Evolutionary conservation across 2,329 filamentous ascomycete genomes (phyloP).

Genomic region (Knoxdaviesia capensis): DNA sequence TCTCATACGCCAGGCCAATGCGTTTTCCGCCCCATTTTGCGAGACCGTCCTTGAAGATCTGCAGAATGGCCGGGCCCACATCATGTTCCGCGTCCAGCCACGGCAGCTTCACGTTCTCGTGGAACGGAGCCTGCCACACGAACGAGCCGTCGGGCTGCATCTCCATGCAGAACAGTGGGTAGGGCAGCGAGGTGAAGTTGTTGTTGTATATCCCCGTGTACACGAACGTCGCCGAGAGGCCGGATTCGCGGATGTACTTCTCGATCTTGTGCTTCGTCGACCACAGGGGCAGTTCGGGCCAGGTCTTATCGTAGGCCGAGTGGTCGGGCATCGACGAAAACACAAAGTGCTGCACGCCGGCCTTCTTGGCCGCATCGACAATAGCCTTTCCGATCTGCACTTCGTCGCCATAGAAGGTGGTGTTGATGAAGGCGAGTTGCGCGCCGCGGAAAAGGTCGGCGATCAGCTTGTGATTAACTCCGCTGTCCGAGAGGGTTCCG

Average conservation of each 20-base stretch:
- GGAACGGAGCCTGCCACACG: constrained; percentile 83
- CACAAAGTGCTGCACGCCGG: constrained; percentile 74
- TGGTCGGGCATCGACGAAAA: constrained; percentile 98
- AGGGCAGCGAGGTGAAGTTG: constrained; percentile 85
- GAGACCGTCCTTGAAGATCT: constrained; percentile 87
- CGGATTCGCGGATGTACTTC: constrained; percentile 68
- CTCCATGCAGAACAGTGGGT: constrained; percentile 92
- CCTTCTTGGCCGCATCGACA: constrained; percentile 72
- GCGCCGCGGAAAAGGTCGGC: constrained; percentile 62
- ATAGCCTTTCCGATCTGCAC: constrained; percentile 72
- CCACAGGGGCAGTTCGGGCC: constrained; percentile 81
- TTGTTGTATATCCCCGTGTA: constrained; percentile 98
- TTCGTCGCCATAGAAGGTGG: constrained; percentile 91
- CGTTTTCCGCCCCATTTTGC: constrained; percentile 61
- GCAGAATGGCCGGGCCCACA: constrained; percentile 74
- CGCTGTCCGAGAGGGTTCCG: constrained; percentile 39
- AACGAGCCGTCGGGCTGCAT: constrained; percentile 70
- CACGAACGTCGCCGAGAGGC: constrained; percentile 74
- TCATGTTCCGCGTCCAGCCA: constrained; percentile 97
- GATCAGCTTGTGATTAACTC: constrained; percentile 55
- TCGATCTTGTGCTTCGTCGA: constrained; percentile 82
- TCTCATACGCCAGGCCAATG: constrained; percentile 79
- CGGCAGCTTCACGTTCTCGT: constrained; percentile 70
- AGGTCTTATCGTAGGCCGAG: constrained; percentile 51
- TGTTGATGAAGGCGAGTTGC: constrained; percentile 91